Base-by-base conservation (phyloP, 2,329 filamentous ascomycete genomes). In the Penicillium crustosum region DNA sequence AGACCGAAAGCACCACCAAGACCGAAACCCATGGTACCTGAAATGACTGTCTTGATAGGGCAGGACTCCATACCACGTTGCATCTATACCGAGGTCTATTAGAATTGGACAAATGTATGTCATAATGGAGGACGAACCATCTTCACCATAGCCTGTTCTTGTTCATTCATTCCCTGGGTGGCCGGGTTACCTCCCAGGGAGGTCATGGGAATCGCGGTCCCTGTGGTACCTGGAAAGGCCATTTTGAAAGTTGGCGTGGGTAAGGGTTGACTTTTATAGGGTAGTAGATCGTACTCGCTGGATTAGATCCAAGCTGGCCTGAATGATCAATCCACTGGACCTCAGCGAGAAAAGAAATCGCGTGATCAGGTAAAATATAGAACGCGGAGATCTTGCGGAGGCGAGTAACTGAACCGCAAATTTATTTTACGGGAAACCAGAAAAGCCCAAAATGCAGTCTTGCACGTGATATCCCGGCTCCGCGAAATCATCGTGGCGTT, bases 1-100 rank as follows among this genome's bases (percentile, higher is more conserved):
- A 97, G 84, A 66, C 94, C 94, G 68, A 99, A 99, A 43, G 95
- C 81, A 69, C 92, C 94, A 62, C 94, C 94, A 65, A 99, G 88
- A 38, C 88, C 94, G 70, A 97, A 97, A 17, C 94, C 94, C 86
- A 95, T 95, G 25, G 89, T 90, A 57, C 93, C 94, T 0, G 93
- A 90, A 78, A 99, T 89, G 66, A 86, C 88, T 19, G 91, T 90
- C 77, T 99, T 99, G 57, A 88, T 88, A 25, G 89, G 86, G 73
- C 94, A 99, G 35, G 91, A 95, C 77, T 97, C 93, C 91, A 97
- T 96, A 43, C 86, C 86, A 25, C 81, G 77, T 82, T 91, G 86
- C 80, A 96, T 89, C 90, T 94, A 53, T 25, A 33, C 17, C 4
- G 27, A 29, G 5, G 4, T 31, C 3, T 2, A 12, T 23, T 33